Conservation (phyloP, 1,284 basidiomycete genomes). For the Microbotryum violaceum region DNA sequence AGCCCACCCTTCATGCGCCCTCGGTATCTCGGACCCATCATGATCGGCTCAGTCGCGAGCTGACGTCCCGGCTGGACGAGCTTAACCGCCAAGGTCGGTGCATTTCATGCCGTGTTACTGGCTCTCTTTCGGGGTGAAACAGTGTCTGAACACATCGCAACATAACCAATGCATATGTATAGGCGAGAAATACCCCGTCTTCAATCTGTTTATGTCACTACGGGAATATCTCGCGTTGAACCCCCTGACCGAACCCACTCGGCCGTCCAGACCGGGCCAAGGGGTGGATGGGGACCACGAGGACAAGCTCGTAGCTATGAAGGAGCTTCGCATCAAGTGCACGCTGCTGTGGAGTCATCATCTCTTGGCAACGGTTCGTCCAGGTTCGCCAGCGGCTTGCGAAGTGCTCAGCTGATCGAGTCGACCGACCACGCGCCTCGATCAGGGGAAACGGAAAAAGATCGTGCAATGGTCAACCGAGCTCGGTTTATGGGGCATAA, state of each 20-base stretch:
- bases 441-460: conserved; percentile 21
- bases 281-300: not conserved
- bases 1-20: conserved; percentile 2
- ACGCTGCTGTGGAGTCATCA: conserved; percentile 26
- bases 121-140: too few relatives aligned
- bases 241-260: not conserved
- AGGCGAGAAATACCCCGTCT: conserved; percentile 6
- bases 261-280: not conserved
- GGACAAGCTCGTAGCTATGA: not conserved
- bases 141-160: too few relatives aligned
- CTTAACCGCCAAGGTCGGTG: not conserved
- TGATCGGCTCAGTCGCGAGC: not conserved
- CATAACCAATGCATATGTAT: too few relatives aligned
- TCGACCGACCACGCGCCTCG: not conserved
- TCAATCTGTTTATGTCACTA: conserved; percentile 13
- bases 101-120: not conserved
- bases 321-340: conserved; percentile 11
- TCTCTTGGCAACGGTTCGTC: conserved; percentile 19
- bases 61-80: conserved; percentile 3
- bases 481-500: conserved; percentile 14
- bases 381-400: not conserved
- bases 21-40: conserved; percentile 6
- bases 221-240: conserved; percentile 8
- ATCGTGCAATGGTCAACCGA: conserved; percentile 20
- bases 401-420: not conserved